phyloP scores from a whole-genome alignment of 306 rosid genomes.

The Amphicarpaea edgeworthii region DNA sequence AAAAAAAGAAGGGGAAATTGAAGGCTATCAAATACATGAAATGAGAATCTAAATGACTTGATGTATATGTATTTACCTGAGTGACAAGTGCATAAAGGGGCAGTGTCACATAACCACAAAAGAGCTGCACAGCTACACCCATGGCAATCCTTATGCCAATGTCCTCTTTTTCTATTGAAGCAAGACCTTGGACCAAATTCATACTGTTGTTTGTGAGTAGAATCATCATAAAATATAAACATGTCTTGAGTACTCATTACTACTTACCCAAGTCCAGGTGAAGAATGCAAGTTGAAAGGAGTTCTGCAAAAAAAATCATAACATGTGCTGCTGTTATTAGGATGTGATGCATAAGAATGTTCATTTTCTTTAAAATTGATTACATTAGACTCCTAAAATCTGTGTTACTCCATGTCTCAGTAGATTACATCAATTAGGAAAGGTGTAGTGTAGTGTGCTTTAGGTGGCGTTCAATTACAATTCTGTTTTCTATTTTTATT shows the following conservation, averaged over 20 bases:
- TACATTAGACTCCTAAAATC: not conserved
- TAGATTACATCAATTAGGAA: not conserved
- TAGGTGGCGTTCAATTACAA: too few species aligned
- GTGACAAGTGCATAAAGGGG: constrained; percentile 79
- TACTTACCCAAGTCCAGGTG: constrained; percentile 79
- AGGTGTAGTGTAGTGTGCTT: not conserved
- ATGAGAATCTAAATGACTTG: not conserved
- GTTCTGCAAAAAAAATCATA: constrained; percentile 51
- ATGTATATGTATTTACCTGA: constrained; percentile 56
- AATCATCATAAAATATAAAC: constrained; percentile 34
- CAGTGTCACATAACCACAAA: constrained; percentile 74
- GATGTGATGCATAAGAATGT: not conserved
- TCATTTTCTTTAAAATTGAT: not conserved
- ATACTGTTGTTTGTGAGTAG: constrained; percentile 57
- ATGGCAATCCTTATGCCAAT: constrained; percentile 59
- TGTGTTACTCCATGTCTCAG: not conserved
- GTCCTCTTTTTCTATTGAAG: constrained; percentile 58
- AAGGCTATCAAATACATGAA: not conserved
- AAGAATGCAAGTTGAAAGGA: constrained; percentile 84
- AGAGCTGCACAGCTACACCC: constrained; percentile 71
- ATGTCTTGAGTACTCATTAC: constrained; percentile 36
- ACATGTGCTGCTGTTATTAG: not conserved
- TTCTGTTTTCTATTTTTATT: too few species aligned
- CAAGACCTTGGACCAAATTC: constrained; percentile 75
- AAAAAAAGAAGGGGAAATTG: not conserved